Evolutionary conservation across 1,139 yeast genomes (phyloP), one percentile per base, ranked within the genome.

Genomic region (Yamadazyma trypodendri): DNA sequence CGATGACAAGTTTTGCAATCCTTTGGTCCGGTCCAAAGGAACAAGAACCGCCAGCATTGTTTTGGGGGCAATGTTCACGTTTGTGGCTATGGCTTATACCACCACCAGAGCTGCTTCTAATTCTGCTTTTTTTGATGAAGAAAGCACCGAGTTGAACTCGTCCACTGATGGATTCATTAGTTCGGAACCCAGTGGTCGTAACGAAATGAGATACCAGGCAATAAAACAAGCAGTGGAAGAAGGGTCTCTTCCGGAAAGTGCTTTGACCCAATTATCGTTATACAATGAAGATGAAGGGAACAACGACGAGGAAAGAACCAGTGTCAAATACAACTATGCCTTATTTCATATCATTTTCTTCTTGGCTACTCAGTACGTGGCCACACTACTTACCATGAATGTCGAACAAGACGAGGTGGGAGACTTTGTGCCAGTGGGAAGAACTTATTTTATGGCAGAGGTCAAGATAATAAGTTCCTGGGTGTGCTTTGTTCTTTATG

Each of bases 351-450:
- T 90, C 23, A 86, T 94, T 28, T 94, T 94, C 72, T 81, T 94
- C 58, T 70, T 94, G 48, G 98, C 98, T 1, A 92, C 98, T 1
- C 98, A 92, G 60, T 94, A 95, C 77, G 90, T 92, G 35, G 97
- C 98, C 1, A 89, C 96, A 1, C 68, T 94, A 45, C 71, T 94
- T 43, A 94, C 98, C 0, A 86, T 89, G 61, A 92, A 90, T 54
- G 97, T 92, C 23, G 81, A 84, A 39, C 81, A 83, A 50, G 95
- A 87, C 50, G 84, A 83, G 44, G 75, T 79, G 35, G 96, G 95
- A 6, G 95, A 88, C 47, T 94, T 94, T 56, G 83, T 89, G 6
- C 98, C 98, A 0, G 98, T 94, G 5, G 99, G 99, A 1, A 73
- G 98, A 57, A 92, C 98, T 0, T 90, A 90, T 60, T 92, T 92